Conservation (phyloP, 257 asterid genomes). For the Apocynum venetum region DNA sequence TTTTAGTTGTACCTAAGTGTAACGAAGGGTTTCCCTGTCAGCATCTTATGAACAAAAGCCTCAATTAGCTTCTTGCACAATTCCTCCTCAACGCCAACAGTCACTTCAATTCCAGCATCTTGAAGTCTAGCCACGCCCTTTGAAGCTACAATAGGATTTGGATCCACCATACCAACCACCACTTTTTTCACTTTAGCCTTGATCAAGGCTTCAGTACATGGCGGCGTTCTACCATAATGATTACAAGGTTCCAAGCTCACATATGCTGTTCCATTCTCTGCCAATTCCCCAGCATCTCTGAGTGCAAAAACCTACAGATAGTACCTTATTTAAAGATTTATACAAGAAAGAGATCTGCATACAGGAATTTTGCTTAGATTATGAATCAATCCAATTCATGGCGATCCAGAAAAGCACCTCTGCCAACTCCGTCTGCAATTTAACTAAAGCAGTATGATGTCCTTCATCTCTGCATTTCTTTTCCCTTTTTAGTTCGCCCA, state of each 20-base stretch:
- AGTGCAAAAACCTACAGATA: slow-evolving; percentile 73
- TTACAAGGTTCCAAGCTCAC: slow-evolving; percentile 96
- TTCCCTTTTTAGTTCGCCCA: background rate
- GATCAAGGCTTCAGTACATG: slow-evolving; percentile 89
- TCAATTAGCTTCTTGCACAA: slow-evolving; percentile 74
- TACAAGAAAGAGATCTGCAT: background rate
- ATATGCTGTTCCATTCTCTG: slow-evolving; percentile 79
- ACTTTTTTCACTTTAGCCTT: slow-evolving; percentile 72
- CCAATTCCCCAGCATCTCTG: slow-evolving; percentile 81
- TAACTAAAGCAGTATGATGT: background rate
- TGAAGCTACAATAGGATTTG: slow-evolving; percentile 85
- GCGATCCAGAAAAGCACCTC: background rate
- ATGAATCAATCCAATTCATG: background rate
- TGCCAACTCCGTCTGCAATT: background rate
- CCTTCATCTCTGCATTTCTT: background rate
- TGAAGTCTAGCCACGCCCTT: slow-evolving; percentile 62
- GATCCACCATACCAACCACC: slow-evolving; percentile 95
- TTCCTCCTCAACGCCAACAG: slow-evolving; percentile 77
- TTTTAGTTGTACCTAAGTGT: slow-evolving; percentile 54
- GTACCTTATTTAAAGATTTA: background rate
- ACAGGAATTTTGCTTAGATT: background rate
- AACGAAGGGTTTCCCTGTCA: slow-evolving; percentile 71
- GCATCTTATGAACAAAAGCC: slow-evolving; percentile 73
- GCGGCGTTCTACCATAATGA: slow-evolving; percentile 95
- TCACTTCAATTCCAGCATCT: slow-evolving; percentile 79